Evolutionary conservation across 2,329 filamentous ascomycete species (phyloP), one percentile per base, ranked within the genome.

Genomic region (Podosphaera xanthii): DNA sequence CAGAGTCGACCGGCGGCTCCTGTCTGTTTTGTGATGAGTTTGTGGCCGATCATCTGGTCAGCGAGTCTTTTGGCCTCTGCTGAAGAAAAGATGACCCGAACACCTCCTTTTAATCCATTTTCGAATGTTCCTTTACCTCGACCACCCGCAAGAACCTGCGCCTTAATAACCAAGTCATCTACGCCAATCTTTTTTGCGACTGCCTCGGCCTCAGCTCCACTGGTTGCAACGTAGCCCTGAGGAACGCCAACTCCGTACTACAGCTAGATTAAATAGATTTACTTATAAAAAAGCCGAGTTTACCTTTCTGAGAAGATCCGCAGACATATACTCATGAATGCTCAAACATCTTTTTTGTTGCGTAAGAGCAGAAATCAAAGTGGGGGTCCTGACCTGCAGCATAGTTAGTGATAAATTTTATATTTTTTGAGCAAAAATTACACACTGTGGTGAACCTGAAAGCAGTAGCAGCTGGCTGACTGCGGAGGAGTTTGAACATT

Each of bases 101-200:
- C 92, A 77, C 92, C 92, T 69, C 92, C 92, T 80, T 98, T 98
- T 72, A 98, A 84, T 69, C 92, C 92, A 75, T 96, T 97, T 77
- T 95, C 89, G 71, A 98, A 98, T 68, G 83, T 84, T 67, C 92
- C 92, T 80, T 98, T 98, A 75, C 92, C 92, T 77, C 92, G 86
- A 65, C 92, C 92, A 75, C 92, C 92, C 63, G 92, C 92, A 63
- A 98, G 86, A 62, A 98, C 92, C 78, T 98, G 92, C 63, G 92
- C 92, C 82, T 98, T 98, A 81, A 98, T 97, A 67, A 98, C 92
- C 82, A 96, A 91, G 73, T 98, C 92, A 71, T 94, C 91, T 68
- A 80, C 85, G 77, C 88, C 86, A 70, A 98, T 92, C 65, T 83
- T 77, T 76, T 91, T 90, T 61, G 92, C 92, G 69, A 97, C 81